Base-by-base conservation (phyloP, 305 asterid genomes). In the Solanum hybrid region DNA sequence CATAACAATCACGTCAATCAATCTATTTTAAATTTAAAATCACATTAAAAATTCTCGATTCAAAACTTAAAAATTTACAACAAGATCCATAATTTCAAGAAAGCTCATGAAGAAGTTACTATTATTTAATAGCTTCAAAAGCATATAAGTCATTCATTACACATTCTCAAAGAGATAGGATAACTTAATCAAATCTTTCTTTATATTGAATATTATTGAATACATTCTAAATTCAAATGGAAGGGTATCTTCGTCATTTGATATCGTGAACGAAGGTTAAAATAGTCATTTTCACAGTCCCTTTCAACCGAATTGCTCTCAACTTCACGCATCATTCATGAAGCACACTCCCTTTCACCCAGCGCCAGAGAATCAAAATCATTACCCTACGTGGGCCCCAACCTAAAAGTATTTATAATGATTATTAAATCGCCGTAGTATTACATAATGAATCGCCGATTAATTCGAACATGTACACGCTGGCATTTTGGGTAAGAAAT, bases 251-350 rank as follows among this genome's bases (percentile, higher is more conserved):
- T 24, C 20, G 85, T 10, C 17, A 78, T 10, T 35, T 1, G 5
- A 3, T 11, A 2, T 24, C 7, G 7, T 2, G 46, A 24, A 1
- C 27, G 10, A 82, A 89, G 90, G 93, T 1, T 32, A 88, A 75
- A 80, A 40, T 20, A 29, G 92, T 92, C 40, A 76, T 11, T 20
- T 90, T 81, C 35, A 36, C 35, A 7, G 4, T 5, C 20, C 2
- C 7, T 26, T 85, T 69, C 88, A 34, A 89, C 81, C 10, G 92
- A 87, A 88, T 76, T 86, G 31, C 51, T 85, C 37, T 69, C 56
- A 87, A 71, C 12, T 64, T 90, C 95, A 92, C 92, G 93, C 93
- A 86, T 85, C 91, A 66, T 88, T 76, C 94, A 89, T 91, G 96
- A 91, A 16, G 16, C 38, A 8, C 66, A 10, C 38, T 75, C 79